These are phyloP conservation scores for Barnettozyma sp. DNA, from an alignment of 805 yeast species.

Conservation along the genomic window DNA sequence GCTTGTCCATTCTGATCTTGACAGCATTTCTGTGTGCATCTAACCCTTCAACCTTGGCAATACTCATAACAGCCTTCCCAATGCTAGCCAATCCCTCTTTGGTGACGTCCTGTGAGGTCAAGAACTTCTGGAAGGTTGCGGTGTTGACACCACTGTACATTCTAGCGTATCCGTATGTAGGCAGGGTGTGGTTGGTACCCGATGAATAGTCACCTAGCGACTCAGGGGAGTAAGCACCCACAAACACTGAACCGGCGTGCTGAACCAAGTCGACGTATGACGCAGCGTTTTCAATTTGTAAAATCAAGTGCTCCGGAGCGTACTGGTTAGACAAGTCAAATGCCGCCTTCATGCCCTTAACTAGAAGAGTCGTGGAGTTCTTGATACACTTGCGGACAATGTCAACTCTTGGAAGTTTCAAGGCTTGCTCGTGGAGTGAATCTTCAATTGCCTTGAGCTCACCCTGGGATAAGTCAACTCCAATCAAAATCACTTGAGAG, in stretches of 20 bases:
- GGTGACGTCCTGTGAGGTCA: conserved; percentile 88
- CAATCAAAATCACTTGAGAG: conserved; percentile 90
- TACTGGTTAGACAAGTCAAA: conserved; percentile 80
- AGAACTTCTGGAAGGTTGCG: conserved; percentile 88
- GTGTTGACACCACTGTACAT: conserved; percentile 98
- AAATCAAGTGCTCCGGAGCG: conserved; percentile 96
- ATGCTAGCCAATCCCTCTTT: conserved; percentile 79
- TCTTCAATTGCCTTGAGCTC: conserved; percentile 67
- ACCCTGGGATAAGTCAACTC: conserved; percentile 57
- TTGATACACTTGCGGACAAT: conserved; percentile 88
- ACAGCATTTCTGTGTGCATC: conserved; percentile 98
- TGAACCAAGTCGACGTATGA: conserved; percentile 65
- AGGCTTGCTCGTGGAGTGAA: conserved; percentile 81
- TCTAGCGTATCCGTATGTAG: conserved; percentile 97
- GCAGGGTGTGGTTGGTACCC: conserved; percentile 97
- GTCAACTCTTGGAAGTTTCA: conserved; percentile 80
- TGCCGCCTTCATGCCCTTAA: conserved; percentile 69
- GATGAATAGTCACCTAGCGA: conserved; percentile 97
- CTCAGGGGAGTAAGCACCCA: conserved; percentile 95
- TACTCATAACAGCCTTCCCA: conserved; percentile 93
- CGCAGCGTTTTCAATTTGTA: conserved; percentile 79
- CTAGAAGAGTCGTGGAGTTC: conserved; percentile 78
- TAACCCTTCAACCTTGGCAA: conserved; percentile 93
- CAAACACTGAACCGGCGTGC: conserved; percentile 95
- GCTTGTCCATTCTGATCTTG: conserved; percentile 78